Evolutionary conservation across 1,139 yeast species (phyloP), one percentile per base, ranked within the genome.

Genomic region (Lodderomyces elongisporus): DNA sequence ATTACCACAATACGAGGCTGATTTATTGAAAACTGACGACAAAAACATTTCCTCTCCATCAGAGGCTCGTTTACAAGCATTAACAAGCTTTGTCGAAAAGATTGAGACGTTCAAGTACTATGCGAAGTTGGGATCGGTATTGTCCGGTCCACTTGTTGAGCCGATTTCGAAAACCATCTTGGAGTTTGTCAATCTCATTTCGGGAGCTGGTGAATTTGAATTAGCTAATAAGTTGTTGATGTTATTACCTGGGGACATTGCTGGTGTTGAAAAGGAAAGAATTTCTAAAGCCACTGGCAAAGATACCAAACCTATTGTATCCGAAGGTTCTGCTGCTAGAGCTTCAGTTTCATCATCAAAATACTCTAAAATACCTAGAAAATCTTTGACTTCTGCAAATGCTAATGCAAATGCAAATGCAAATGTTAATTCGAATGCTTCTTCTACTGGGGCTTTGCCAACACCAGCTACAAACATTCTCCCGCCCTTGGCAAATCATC

Each of bases 191-290:
- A 81, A 76, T 46, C 65, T 84, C 42, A 79, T 89, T 38, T 83
- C 95, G 4, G 79, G 89, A 25, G 78, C 74, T 51, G 97, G 97
- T 17, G 80, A 85, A 43, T 79, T 85, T 48, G 94, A 81, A 13
- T 64, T 91, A 45, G 97, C 97, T 3, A 74, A 70, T 42, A 74
- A 71, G 43, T 77, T 85, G 47, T 70, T 89, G 48, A 68, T 70
- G 34, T 67, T 82, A 40, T 66, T 89, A 44, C 95, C 97, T 6
- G 54, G 53, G 18, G 81, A 77, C 34, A 56, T 63, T 36, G 70
- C 62, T 14, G 71, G 66, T 4, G 44, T 55, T 30, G 95, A 85
- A 49, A 83, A 79, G 57, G 93, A 85, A 44, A 79, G 97, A 49
- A 81, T 89, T 27, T 48, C 68, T 28, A 79, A 76, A 47, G 94